phyloP scores from a whole-genome alignment of 2,329 filamentous ascomycete species.

The Aspergillus phoenicis region DNA sequence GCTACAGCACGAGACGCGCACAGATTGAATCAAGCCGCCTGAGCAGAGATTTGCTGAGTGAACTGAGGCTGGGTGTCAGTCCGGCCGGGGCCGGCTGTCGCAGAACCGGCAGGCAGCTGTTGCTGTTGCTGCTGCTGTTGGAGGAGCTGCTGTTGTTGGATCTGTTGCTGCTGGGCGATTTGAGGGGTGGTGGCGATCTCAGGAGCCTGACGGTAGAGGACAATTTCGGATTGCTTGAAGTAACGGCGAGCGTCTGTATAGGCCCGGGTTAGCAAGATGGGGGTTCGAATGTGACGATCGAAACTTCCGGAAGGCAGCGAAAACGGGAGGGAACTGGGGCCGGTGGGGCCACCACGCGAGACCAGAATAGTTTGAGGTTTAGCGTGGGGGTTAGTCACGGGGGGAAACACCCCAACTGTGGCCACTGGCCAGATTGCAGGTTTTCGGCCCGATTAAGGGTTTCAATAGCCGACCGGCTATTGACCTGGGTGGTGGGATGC shows the following conservation, averaged over 20 bases:
- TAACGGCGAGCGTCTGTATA: conserved; percentile 83
- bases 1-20: background rate
- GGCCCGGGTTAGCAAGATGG: background rate
- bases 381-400: conserved; percentile 35
- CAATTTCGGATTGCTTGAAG: conserved; percentile 99
- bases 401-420: conserved; percentile 14
- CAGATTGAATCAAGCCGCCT: conserved; percentile 26
- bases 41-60: conserved; percentile 25
- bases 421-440: conserved; percentile 15
- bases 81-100: conserved; percentile 37
- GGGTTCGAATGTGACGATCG: background rate
- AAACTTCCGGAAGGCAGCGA: conserved; percentile 8
- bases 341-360: conserved; percentile 29
- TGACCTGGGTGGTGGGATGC: conserved; percentile 25
- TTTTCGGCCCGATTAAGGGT: conserved; percentile 24
- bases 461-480: conserved; percentile 43
- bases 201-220: conserved; percentile 79
- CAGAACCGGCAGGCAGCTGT: conserved; percentile 40
- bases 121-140: conserved; percentile 39
- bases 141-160: conserved; percentile 42
- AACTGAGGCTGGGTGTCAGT: conserved; percentile 19
- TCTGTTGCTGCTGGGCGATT: conserved; percentile 44
- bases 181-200: conserved; percentile 47
- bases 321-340: conserved; percentile 20
- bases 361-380: conserved; percentile 22